These are phyloP conservation scores for Ophiostoma triangulosporum DNA, from an alignment of 2,329 filamentous ascomycete genomes.

Conservation along the genomic window DNA sequence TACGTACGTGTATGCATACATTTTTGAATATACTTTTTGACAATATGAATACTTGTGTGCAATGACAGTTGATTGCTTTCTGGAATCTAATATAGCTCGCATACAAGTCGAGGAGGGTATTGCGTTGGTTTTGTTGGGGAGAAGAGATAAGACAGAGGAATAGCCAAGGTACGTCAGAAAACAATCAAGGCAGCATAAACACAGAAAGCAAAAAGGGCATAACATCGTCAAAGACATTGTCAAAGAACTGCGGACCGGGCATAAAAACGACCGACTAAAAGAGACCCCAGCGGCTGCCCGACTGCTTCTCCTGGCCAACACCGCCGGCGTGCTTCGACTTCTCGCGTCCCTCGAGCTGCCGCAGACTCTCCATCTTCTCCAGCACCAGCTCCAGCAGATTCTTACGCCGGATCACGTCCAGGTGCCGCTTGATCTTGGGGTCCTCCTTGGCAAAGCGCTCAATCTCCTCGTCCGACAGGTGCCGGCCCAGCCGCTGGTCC, in stretches of 20 bases:
- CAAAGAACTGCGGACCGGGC: too few species aligned
- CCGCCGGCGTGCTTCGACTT: constrained; percentile 38
- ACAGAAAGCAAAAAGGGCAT: background rate
- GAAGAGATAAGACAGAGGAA: background rate
- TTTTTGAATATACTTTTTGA: background rate
- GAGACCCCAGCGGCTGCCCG: constrained; percentile 11
- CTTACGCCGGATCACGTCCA: constrained; percentile 86
- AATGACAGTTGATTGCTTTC: background rate
- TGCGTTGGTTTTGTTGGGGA: background rate
- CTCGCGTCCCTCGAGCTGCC: constrained; percentile 67
- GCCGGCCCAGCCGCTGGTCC: constrained; percentile 70
- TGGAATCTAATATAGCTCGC: background rate
- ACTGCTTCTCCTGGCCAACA: constrained; percentile 5
- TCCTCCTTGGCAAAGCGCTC: constrained; percentile 90
- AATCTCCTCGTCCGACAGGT: constrained; percentile 64
- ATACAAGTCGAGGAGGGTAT: background rate
- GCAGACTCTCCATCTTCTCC: constrained; percentile 86
- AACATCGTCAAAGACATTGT: constrained; percentile 3
- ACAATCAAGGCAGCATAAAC: background rate
- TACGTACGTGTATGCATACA: background rate
- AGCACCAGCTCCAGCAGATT: constrained; percentile 85
- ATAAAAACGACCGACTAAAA: constrained; percentile 6
- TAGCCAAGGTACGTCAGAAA: background rate
- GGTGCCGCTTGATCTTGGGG: constrained; percentile 71
- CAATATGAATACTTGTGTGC: background rate